Evolutionary conservation across 1,284 basidiomycete species (phyloP).

Genomic region (Neotropicomus parvogracilis): DNA sequence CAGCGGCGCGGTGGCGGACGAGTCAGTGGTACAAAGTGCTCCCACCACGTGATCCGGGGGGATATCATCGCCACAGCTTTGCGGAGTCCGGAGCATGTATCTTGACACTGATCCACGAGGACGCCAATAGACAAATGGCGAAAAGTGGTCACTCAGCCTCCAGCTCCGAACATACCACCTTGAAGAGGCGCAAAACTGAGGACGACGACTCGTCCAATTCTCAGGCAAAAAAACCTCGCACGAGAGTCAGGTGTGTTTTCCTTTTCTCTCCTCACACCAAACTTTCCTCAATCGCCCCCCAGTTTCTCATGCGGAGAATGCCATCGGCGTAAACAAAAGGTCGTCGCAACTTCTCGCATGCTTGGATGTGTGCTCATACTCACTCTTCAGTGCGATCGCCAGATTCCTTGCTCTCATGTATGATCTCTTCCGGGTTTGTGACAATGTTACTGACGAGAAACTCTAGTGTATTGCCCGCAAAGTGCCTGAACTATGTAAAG

Average conservation of each 20-base stretch:
- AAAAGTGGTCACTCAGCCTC: slow-evolving; percentile 23
- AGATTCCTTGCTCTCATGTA: slow-evolving; percentile 78
- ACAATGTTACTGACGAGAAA: slow-evolving; percentile 12
- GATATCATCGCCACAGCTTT: slow-evolving; percentile 3
- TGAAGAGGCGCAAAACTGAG: slow-evolving; percentile 62
- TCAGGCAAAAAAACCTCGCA: slow-evolving; percentile 65
- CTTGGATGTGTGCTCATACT: slow-evolving; percentile 19
- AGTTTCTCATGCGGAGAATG: slow-evolving; percentile 87
- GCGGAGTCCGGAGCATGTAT: slow-evolving; percentile 5
- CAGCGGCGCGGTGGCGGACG: slow-evolving; percentile 1
- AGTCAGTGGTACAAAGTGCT: not conserved
- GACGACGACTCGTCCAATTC: slow-evolving; percentile 48
- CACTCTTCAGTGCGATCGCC: slow-evolving; percentile 64
- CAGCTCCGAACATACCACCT: slow-evolving; percentile 25
- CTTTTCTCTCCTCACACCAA: slow-evolving; percentile 5
- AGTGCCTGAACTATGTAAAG: slow-evolving; percentile 79
- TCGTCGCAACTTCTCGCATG: slow-evolving; percentile 24
- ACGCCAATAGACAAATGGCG: slow-evolving; percentile 20
- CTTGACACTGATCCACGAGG: slow-evolving; percentile 33
- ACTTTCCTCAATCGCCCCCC: slow-evolving; percentile 10
- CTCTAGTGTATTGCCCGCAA: slow-evolving; percentile 73
- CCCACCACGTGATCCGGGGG: slow-evolving; percentile 28
- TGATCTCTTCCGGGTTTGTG: slow-evolving; percentile 8
- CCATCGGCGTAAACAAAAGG: slow-evolving; percentile 81
- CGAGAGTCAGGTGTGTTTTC: slow-evolving; percentile 58